Evolutionary conservation across 208 protist genomes (phyloP).

Genomic region (Kentomonas sorsogonicus): DNA sequence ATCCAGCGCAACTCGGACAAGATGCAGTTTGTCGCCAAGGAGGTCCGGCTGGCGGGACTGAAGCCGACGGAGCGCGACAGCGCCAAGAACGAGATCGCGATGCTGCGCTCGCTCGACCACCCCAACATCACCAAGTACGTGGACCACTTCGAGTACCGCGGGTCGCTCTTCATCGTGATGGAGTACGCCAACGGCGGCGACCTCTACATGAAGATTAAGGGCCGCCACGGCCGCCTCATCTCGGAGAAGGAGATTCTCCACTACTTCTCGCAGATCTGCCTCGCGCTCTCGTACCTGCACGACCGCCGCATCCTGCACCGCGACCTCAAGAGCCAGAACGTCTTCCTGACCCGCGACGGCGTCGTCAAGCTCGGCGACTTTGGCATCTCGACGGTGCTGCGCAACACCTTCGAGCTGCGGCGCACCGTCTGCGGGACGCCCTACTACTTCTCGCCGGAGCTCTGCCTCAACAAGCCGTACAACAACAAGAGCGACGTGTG

Average conservation of each 20-base stretch:
- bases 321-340: conserved; percentile 90
- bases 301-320: conserved; percentile 84
- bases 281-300: conserved; percentile 81
- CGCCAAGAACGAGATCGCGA: conserved; percentile 86
- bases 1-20: conserved; percentile 77
- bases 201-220: conserved; percentile 81
- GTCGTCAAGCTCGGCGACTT: conserved; percentile 90
- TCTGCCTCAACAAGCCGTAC: conserved; percentile 93
- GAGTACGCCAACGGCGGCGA: conserved; percentile 90
- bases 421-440: conserved; percentile 93
- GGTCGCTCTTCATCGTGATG: conserved; percentile 89
- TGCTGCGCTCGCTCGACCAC: conserved; percentile 81
- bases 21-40: conserved; percentile 87
- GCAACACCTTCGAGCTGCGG: conserved; percentile 86
- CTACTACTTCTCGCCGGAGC: conserved; percentile 95
- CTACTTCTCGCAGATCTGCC: conserved; percentile 81
- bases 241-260: conserved; percentile 77
- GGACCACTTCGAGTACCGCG: conserved; percentile 76
- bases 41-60: conserved; percentile 71
- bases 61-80: conserved; percentile 74
- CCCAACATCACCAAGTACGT: conserved; percentile 90
- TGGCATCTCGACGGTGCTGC: conserved; percentile 89
- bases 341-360: conserved; percentile 82
- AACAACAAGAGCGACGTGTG: conserved; percentile 93
- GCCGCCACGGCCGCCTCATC: conserved; percentile 58